phyloP scores from a whole-genome alignment of 352 stramenopile genomes.

The Phytophthora crassamura region DNA sequence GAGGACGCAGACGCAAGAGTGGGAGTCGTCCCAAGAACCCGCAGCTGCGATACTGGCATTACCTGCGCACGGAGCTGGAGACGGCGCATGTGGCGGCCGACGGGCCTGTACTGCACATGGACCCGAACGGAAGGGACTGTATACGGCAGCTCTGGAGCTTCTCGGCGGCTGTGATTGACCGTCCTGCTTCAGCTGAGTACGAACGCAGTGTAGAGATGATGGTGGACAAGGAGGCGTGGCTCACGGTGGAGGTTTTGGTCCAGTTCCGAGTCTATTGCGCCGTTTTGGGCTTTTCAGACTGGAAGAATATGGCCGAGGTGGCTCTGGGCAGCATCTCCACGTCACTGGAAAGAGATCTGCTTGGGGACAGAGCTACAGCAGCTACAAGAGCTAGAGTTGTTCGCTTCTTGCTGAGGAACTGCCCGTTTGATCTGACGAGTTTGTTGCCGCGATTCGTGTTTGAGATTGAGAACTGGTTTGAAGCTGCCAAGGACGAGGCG shows the following conservation, averaged over 20 bases:
- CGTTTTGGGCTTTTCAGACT: constrained; percentile 55
- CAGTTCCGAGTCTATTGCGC: constrained; percentile 76
- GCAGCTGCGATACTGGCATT: constrained; percentile 61
- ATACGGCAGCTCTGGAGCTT: constrained; percentile 68
- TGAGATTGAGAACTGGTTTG: constrained; percentile 66
- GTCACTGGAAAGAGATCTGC: constrained; percentile 11
- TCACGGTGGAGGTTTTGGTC: constrained; percentile 60
- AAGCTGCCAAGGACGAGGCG: constrained; percentile 27
- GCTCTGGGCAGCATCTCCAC: constrained; percentile 58
- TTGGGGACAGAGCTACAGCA: constrained; percentile 26
- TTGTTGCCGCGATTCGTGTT: constrained; percentile 49
- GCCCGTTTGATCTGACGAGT: constrained; percentile 63
- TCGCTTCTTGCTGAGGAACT: constrained; percentile 58
- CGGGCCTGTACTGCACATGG: constrained; percentile 67
- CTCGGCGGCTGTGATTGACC: constrained; percentile 53
- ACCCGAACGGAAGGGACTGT: constrained; percentile 73
- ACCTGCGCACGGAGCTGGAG: constrained; percentile 67
- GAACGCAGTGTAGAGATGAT: constrained; percentile 40
- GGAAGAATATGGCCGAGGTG: constrained; percentile 66
- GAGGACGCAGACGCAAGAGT: constrained; percentile 36
- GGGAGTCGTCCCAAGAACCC: constrained; percentile 44
- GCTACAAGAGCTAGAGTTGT: constrained; percentile 48
- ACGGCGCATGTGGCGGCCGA: constrained; percentile 55
- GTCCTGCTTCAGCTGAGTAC: constrained; percentile 29
- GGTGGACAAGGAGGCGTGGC: constrained; percentile 79